phyloP scores from a whole-genome alignment of 768 basidiomycete species.

The Gelatoporia subvermispora region DNA sequence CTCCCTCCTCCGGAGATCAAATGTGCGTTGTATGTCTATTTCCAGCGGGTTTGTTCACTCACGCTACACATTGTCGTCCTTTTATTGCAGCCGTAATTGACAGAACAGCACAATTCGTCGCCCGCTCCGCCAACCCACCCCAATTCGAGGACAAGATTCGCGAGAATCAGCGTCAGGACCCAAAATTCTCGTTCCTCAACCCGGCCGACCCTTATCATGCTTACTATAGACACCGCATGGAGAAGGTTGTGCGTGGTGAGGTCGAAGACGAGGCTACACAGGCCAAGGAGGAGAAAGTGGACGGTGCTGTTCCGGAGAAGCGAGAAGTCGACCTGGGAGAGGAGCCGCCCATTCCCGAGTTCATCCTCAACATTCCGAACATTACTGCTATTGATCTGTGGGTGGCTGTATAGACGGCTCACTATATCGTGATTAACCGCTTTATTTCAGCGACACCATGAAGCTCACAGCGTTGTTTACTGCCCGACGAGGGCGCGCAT shows the following conservation, averaged over 20 bases:
- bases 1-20: slow-evolving; percentile 96
- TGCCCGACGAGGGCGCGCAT: slow-evolving; percentile 82
- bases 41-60: neutral
- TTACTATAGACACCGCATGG: slow-evolving; percentile 92
- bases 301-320: slow-evolving; percentile 30
- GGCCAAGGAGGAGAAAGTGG: slow-evolving; percentile 34
- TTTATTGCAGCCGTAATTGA: slow-evolving; percentile 77
- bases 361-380: slow-evolving; percentile 80
- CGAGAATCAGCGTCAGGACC: slow-evolving; percentile 92
- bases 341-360: slow-evolving; percentile 79
- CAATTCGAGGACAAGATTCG: slow-evolving; percentile 97
- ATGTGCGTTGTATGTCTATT: slow-evolving; percentile 43
- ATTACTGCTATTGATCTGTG: slow-evolving; percentile 89
- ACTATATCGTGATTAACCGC: neutral
- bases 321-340: slow-evolving; percentile 54
- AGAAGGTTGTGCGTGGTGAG: slow-evolving; percentile 75
- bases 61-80: slow-evolving; percentile 9
- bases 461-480: slow-evolving; percentile 95
- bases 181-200: slow-evolving; percentile 98
- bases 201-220: slow-evolving; percentile 97
- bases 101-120: slow-evolving; percentile 87
- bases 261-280: slow-evolving; percentile 52
- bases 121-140: slow-evolving; percentile 88
- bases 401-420: slow-evolving; percentile 29
- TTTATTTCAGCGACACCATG: slow-evolving; percentile 75